Conservation (phyloP, 345 rosid species). For the Aquilaria sinensis region DNA sequence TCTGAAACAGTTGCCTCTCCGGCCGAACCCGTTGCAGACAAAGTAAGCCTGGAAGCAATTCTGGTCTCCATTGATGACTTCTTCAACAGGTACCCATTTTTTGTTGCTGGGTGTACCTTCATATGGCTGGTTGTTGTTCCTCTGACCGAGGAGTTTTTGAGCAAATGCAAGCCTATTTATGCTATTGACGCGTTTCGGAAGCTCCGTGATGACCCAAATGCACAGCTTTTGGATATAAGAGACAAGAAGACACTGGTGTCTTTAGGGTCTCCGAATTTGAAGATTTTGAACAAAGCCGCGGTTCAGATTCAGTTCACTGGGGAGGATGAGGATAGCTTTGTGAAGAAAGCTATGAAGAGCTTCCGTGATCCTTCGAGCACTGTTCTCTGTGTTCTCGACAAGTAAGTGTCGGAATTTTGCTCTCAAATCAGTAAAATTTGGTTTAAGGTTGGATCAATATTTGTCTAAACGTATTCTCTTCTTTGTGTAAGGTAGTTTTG, state of each 20-base stretch:
- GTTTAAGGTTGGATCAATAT: background rate
- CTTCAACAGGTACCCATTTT: slow-evolving; percentile 74
- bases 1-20: slow-evolving; percentile 35
- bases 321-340: slow-evolving; percentile 42
- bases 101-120: slow-evolving; percentile 78
- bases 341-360: slow-evolving; percentile 47
- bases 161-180: slow-evolving; percentile 58
- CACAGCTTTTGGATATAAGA: slow-evolving; percentile 86
- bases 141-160: slow-evolving; percentile 40
- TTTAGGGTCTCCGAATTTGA: slow-evolving; percentile 61
- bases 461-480: background rate
- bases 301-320: slow-evolving; percentile 50
- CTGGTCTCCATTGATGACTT: slow-evolving; percentile 65
- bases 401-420: slow-evolving; percentile 34
- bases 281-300: slow-evolving; percentile 40
- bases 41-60: slow-evolving; percentile 60
- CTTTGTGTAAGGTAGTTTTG: slow-evolving; percentile 85
- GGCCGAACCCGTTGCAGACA: slow-evolving; percentile 32
- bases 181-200: slow-evolving; percentile 66
- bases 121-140: slow-evolving; percentile 76
- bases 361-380: slow-evolving; percentile 56
- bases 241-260: slow-evolving; percentile 45
- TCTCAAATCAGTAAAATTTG: background rate
- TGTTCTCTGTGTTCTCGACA: slow-evolving; percentile 64
- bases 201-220: slow-evolving; percentile 48